Base-by-base conservation (phyloP, 495 filamentous ascomycete species). In the Hypoxylon perforatum region DNA sequence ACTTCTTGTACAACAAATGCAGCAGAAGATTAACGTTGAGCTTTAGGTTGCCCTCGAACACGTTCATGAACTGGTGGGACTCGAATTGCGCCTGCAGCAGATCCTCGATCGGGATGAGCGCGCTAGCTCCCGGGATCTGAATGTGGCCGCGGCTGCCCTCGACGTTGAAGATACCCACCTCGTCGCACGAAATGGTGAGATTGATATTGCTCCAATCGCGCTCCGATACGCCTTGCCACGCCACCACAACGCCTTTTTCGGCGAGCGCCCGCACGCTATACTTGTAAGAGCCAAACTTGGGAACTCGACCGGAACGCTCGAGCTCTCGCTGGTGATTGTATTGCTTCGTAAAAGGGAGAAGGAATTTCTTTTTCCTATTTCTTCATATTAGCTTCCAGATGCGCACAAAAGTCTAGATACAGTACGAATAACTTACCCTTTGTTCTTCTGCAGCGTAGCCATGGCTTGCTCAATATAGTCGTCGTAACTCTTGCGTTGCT, bases 401-500 rank as follows among this genome's bases (percentile, higher is more conserved):
- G 11, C 30, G 11, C 30, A 33, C 11, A 9, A 45, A 30, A 30
- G 46, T 28, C 35, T 36, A 25, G 41, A 44, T 44, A 5, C 30
- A 65, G 18, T 17, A 23, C 17, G 11, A 25, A 35, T 48, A 6
- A 60, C 77, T 72, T 81, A 86, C 79, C 92, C 94, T 77, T 97
- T 96, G 80, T 97, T 97, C 76, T 91, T 95, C 77, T 98, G 96
- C 49, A 99, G 86, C n/a, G 96, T 98, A 53, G 94, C 85, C 93
- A 99, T 97, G 17, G 95, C 93, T 75, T 97, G 94, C 81, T 99
- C 95, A 70, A 99, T 97, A 74, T 97, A 98, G 77, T 98, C 93
- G 74, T 99, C 97, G 82, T 97, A 99, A 63, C 88, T 93, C 82
- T 97, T 96, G 41, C 97, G 86, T 78, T 98, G 96, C 63, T 91